These are phyloP conservation scores for Comarum palustre DNA, from an alignment of 306 rosid species.

Conservation along the genomic window DNA sequence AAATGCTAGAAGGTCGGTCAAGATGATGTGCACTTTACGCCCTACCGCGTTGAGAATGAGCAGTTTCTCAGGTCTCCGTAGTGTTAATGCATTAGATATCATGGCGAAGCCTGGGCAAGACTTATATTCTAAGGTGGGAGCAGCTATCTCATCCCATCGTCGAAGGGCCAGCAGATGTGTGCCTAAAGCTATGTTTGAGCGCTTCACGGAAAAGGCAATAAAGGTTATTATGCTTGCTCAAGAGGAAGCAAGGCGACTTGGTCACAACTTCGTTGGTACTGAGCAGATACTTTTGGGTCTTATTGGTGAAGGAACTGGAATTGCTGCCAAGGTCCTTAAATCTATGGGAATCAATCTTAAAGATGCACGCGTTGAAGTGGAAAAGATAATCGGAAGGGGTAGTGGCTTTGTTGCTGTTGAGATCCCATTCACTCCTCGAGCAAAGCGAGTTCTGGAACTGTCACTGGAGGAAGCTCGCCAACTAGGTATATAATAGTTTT, in stretches of 20 bases:
- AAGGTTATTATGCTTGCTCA: constrained; percentile 97
- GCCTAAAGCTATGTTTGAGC: constrained; percentile 95
- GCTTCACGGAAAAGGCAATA: constrained; percentile 94
- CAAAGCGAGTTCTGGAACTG: constrained; percentile 96
- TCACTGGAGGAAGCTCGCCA: constrained; percentile 98
- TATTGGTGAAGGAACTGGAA: constrained; percentile 97
- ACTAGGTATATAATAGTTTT: constrained; percentile 54
- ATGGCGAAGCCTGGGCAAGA: constrained; percentile 51
- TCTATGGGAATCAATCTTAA: constrained; percentile 97
- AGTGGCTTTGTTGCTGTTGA: constrained; percentile 98
- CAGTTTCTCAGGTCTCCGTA: constrained; percentile 67
- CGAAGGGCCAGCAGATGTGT: constrained; percentile 58
- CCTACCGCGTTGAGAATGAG: constrained; percentile 48
- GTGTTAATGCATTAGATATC: constrained; percentile 58
- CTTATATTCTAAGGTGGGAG: constrained; percentile 53
- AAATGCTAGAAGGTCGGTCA: constrained; percentile 43
- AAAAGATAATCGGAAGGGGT: constrained; percentile 98
- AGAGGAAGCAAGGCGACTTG: constrained; percentile 98
- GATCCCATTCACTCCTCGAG: constrained; percentile 97
- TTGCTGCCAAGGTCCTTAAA: constrained; percentile 93
- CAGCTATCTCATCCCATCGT: constrained; percentile 45
- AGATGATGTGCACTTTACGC: constrained; percentile 51
- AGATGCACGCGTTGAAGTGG: constrained; percentile 98
- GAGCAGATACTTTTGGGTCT: constrained; percentile 99
- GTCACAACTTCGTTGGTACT: constrained; percentile 97